phyloP scores from a whole-genome alignment of 164 flowering plant species.

The Tetracentron sinense region DNA sequence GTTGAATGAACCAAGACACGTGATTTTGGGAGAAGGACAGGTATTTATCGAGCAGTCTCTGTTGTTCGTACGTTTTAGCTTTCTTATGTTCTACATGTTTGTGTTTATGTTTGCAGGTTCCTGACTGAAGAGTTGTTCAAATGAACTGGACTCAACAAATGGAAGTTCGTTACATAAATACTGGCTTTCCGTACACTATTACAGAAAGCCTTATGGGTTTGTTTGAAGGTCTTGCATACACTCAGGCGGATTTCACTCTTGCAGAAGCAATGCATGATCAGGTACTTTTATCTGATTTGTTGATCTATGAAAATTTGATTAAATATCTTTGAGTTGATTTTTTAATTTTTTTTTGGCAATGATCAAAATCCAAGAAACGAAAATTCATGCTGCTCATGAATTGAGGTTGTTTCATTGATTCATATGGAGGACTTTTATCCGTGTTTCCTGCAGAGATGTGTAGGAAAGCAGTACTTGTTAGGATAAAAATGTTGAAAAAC shows the following conservation, averaged over 20 bases:
- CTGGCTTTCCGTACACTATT: conserved; percentile 62
- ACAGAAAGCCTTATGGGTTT: conserved; percentile 71
- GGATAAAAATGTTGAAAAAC: no score
- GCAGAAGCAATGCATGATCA: conserved; percentile 43
- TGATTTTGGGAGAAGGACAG: not conserved
- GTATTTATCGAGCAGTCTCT: not conserved
- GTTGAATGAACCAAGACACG: not conserved
- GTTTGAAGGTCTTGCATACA: conserved; percentile 58
- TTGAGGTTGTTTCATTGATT: no score
- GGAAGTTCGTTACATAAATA: conserved; percentile 68
- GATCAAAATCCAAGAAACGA: not conserved
- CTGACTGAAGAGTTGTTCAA: conserved; percentile 7
- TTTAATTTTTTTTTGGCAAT: not conserved
- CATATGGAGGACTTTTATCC: no score
- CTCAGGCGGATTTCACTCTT: conserved; percentile 37
- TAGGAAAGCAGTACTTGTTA: no score
- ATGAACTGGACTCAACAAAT: conserved; percentile 51
- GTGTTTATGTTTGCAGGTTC: conserved; percentile 13
- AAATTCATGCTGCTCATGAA: no score
- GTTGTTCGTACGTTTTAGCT: not conserved
- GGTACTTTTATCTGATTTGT: conserved; percentile 24
- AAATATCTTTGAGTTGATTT: not conserved
- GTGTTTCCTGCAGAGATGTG: no score
- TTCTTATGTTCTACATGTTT: not conserved
- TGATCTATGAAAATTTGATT: not conserved